These are phyloP conservation scores for Fusarium cicatricum DNA, from an alignment of 2,329 filamentous ascomycete genomes.

Conservation along the genomic window DNA sequence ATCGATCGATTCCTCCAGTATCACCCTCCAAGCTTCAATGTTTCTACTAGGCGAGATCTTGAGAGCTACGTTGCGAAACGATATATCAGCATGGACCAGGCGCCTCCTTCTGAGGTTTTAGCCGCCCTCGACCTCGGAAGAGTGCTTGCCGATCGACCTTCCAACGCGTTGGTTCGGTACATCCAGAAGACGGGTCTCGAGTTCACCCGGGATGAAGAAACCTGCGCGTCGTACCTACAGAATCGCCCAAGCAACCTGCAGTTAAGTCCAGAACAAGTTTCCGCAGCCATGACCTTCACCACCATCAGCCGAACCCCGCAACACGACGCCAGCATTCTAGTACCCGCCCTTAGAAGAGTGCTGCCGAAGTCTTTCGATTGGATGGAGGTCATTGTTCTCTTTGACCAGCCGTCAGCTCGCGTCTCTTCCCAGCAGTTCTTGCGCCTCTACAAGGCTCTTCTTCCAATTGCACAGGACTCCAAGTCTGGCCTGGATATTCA, in stretches of 20 bases:
- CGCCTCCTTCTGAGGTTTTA: conserved; percentile 75
- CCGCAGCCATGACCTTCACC: conserved; percentile 76
- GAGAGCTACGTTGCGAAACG: conserved; percentile 72
- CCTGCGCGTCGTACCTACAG: conserved; percentile 64
- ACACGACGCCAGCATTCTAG: conserved; percentile 61
- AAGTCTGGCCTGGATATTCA: conserved; percentile 77
- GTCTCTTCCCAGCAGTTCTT: conserved; percentile 84
- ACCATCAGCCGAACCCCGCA: conserved; percentile 65
- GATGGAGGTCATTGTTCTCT: conserved; percentile 77
- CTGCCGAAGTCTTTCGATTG: conserved; percentile 71
- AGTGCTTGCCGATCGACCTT: conserved; percentile 66
- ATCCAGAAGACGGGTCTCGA: conserved; percentile 79
- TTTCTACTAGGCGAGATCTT: conserved; percentile 75
- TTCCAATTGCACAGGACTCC: conserved; percentile 71
- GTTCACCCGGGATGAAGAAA: conserved; percentile 79
- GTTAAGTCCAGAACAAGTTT: conserved; percentile 83
- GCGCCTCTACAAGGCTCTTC: conserved; percentile 78
- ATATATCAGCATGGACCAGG: conserved; percentile 69
- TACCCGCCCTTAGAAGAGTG: conserved; percentile 70
- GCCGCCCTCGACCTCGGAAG: conserved; percentile 75
- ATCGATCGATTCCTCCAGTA: conserved; percentile 88
- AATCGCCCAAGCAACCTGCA: conserved; percentile 63
- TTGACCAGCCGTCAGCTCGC: conserved; percentile 81
- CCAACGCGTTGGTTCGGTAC: conserved; percentile 67
- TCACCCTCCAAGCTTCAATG: conserved; percentile 85